Conservation (phyloP, 345 rosid genomes). For the Melaleuca quinquenervia region DNA sequence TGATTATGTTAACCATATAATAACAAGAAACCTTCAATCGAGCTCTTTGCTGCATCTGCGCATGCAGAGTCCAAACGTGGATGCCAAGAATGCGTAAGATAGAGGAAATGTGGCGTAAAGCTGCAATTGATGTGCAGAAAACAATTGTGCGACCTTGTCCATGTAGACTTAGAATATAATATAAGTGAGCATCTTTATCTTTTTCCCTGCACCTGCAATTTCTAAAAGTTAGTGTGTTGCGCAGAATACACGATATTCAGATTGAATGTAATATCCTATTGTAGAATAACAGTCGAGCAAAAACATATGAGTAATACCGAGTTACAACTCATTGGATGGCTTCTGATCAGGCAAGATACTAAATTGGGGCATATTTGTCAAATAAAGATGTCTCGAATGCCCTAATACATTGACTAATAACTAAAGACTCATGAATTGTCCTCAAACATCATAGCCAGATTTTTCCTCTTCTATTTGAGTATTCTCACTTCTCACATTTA, state of each 20-base stretch:
- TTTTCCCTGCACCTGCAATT: conserved; percentile 75
- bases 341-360: background rate
- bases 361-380: background rate
- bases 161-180: conserved; percentile 79
- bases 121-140: conserved; percentile 94
- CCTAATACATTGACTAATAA: background rate
- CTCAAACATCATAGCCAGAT: background rate
- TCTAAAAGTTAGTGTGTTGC: background rate
- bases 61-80: conserved; percentile 58
- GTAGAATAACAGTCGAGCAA: background rate
- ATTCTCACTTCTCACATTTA: background rate
- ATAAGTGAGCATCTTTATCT: conserved; percentile 81
- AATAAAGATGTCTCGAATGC: background rate
- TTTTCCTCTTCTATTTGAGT: background rate
- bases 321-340: background rate
- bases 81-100: conserved; percentile 67
- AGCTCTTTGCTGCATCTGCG: conserved; percentile 98
- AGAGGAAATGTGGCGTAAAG: conserved; percentile 79
- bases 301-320: background rate
- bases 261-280: background rate
- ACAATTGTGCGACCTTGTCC: conserved; percentile 92
- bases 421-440: background rate
- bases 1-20: background rate
- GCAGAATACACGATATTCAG: background rate
- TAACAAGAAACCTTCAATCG: conserved; percentile 60